Evolutionary conservation across 768 basidiomycete genomes (phyloP).

Genomic region (Cyclocybe cylindracea): DNA sequence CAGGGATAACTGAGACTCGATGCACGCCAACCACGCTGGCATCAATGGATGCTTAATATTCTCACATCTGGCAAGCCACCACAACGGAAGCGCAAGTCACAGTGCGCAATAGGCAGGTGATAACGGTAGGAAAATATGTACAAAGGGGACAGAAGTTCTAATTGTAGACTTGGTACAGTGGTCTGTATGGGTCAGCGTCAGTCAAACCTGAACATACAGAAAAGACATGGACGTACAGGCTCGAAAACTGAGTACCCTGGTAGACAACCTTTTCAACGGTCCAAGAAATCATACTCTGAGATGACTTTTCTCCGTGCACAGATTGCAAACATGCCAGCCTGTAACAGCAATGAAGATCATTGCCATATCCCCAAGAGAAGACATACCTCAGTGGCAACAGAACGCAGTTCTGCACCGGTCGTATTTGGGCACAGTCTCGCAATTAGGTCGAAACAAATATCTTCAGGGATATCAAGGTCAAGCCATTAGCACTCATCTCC

Average conservation of each 20-base stretch:
- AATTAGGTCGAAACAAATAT: conserved; percentile 97
- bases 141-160: too few species aligned
- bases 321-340: conserved; percentile 99
- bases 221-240: conserved; percentile 67
- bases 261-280: conserved; percentile 98
- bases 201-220: too few species aligned
- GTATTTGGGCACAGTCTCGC: conserved; percentile 97
- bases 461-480: conserved; percentile 33
- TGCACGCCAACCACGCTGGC: too few species aligned
- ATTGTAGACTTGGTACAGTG: too few species aligned
- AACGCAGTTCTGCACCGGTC: conserved; percentile 96
- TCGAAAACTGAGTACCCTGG: conserved; percentile 97
- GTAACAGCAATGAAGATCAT: conserved; percentile 2
- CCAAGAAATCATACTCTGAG: conserved; percentile 95
- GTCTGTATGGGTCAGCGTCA: too few species aligned
- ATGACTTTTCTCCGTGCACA: conserved; percentile 95
- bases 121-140: too few species aligned
- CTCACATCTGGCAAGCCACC: too few species aligned
- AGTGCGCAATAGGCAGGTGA: too few species aligned
- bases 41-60: too few species aligned
- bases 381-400: conserved; percentile 91
- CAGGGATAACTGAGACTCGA: too few species aligned
- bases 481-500: conserved; percentile 59
- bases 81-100: too few species aligned
- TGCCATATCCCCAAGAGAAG: background rate